phyloP scores from a whole-genome alignment of 108 stramenopile species.

The Nitzschia inconspicua region DNA sequence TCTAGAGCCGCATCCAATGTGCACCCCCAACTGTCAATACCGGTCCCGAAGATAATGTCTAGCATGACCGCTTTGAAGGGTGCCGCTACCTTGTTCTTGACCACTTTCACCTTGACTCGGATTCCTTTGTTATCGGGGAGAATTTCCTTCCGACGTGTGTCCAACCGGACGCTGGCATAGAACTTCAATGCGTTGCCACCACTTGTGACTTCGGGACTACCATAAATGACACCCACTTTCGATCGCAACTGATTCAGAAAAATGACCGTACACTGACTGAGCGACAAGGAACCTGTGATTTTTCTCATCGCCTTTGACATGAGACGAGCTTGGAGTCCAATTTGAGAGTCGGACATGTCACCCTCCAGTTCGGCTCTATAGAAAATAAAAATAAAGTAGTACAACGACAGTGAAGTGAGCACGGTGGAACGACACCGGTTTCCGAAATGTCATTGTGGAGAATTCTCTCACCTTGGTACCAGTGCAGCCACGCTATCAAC shows the following conservation, averaged over 20 bases:
- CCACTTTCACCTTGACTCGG: slow-evolving; percentile 88
- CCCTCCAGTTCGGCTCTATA: slow-evolving; percentile 88
- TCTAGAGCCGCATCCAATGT: slow-evolving; percentile 84
- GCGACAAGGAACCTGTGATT: slow-evolving; percentile 81
- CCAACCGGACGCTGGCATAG: slow-evolving; percentile 87
- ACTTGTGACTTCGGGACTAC: slow-evolving; percentile 91
- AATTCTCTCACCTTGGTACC: slow-evolving; percentile 62
- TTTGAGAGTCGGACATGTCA: slow-evolving; percentile 86
- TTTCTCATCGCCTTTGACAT: slow-evolving; percentile 98
- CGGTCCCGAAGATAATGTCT: slow-evolving; percentile 87
- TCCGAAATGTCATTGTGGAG: neutral
- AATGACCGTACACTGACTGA: slow-evolving; percentile 86
- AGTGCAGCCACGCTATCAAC: slow-evolving; percentile 94
- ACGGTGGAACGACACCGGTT: neutral
- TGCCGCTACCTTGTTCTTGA: slow-evolving; percentile 95
- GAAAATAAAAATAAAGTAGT: neutral
- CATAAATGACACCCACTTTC: slow-evolving; percentile 92
- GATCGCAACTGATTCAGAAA: slow-evolving; percentile 93
- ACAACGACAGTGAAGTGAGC: neutral
- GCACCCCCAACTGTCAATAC: slow-evolving; percentile 84
- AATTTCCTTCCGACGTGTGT: slow-evolving; percentile 85
- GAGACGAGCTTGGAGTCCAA: slow-evolving; percentile 91
- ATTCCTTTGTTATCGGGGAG: slow-evolving; percentile 91
- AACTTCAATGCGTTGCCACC: slow-evolving; percentile 97
- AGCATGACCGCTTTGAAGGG: slow-evolving; percentile 86